Evolutionary conservation across 306 rosid species (phyloP), one percentile per base, ranked within the genome.

Genomic region (Geum urbanum): DNA sequence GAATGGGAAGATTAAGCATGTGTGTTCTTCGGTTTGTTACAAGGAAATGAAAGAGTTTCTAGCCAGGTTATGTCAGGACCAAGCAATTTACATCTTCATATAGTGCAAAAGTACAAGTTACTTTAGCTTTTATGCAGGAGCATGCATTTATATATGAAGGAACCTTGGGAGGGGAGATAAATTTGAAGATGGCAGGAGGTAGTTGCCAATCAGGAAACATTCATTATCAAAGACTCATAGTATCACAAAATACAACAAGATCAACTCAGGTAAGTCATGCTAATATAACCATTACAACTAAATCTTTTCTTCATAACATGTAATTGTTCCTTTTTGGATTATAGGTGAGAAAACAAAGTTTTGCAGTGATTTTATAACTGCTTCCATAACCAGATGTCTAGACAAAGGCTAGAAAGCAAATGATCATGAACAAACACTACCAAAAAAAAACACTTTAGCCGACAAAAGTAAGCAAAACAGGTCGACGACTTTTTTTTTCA

Each of bases 371-470:
- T 52, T 7, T 68, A 52, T 39, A 6, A 41, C 18, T 14, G 14
- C 27, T 52, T 37, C 40, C 9, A 19, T 27, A 27, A 27, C 32
- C 32, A 27, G 32, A 27, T 22, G 11, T 37, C 51, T 69, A 40
- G 22, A 72, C 14, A 32, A 35, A 43, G 16, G 32, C 50, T n/a
- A 49, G 39, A 69, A 60, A 53, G 51, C 9, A 69, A 40, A 41
- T 49, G 18, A 79, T 47, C 35, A 2, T 59, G 9, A 44, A 32
- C 9, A n/a, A 24, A 71, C n/a, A n/a, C n/a, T n/a, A 60, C 55
- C 74, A 37, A 59, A 52, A 27, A 66, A 74, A 49, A n/a, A 65
- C 64, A 15, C 43, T 27, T 46, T 67, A 64, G 61, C 67, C 66
- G 51, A n/a, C n/a, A n/a, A n/a, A n/a, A n/a, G n/a, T n/a, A n/a